Percentiles rank a stretch among this genome's conserved stretches.
These are phyloP conservation scores for Pseudogymnoascus sp. DNA, from an alignment of 2,329 filamentous ascomycete genomes.

Conservation along the genomic window DNA sequence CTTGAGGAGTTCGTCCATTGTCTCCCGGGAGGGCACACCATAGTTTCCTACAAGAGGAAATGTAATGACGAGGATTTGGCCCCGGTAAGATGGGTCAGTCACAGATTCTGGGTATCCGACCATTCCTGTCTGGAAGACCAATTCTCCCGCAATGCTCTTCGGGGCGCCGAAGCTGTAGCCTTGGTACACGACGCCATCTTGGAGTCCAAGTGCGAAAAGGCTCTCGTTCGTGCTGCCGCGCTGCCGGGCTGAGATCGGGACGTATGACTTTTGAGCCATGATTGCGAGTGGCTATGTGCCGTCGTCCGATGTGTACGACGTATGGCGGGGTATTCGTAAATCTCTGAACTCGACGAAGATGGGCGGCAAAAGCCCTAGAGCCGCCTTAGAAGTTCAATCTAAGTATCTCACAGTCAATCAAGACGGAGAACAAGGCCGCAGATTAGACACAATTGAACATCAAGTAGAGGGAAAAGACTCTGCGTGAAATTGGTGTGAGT, in stretches of 20 bases:
- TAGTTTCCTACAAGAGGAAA: slow-evolving; percentile 97
- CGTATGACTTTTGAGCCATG: slow-evolving; percentile 16
- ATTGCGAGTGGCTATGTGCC: slow-evolving; percentile 3
- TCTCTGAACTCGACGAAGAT: background rate
- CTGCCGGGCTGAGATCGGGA: slow-evolving; percentile 22
- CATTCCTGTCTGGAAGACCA: slow-evolving; percentile 99
- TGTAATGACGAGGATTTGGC: slow-evolving; percentile 92
- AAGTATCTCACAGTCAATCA: slow-evolving; percentile 6
- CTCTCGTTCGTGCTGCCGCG: slow-evolving; percentile 39
- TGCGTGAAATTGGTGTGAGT: slow-evolving; percentile 5
- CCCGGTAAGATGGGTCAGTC: slow-evolving; percentile 78
- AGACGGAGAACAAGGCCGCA: slow-evolving; percentile 8
- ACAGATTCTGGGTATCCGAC: slow-evolving; percentile 95
- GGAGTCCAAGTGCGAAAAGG: slow-evolving; percentile 78
- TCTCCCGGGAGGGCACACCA: slow-evolving; percentile 81
- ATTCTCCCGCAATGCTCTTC: slow-evolving; percentile 89
- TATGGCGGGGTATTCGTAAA: slow-evolving; percentile 11
- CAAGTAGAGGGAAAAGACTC: slow-evolving; percentile 8
- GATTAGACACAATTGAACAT: slow-evolving; percentile 9
- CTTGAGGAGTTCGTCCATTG: slow-evolving; percentile 73
- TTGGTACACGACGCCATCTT: slow-evolving; percentile 84
- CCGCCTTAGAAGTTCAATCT: slow-evolving; percentile 10
- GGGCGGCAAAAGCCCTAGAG: slow-evolving; percentile 9
- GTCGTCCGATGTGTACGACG: background rate
- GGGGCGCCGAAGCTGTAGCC: slow-evolving; percentile 94